Base-by-base conservation (phyloP, 306 rosid species). In the Dalbergia cochinchinensis region DNA sequence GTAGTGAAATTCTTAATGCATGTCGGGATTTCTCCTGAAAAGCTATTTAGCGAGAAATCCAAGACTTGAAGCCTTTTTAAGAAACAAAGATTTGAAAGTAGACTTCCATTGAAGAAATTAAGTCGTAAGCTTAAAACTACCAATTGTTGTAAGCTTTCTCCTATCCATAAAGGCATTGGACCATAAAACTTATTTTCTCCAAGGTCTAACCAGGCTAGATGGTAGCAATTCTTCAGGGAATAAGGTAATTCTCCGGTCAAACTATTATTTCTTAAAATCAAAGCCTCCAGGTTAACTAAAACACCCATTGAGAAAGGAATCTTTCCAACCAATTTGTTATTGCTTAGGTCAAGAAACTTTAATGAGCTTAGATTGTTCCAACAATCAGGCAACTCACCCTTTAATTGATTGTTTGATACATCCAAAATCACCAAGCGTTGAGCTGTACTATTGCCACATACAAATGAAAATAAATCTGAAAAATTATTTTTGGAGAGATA, bases 151-250 rank as follows among this genome's bases (percentile, higher is more conserved):
- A 78, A 41, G 4, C 14, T 41, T 0, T 67, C 64, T 47, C 77
- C 83, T 6, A 79, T 69, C 83, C 83, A 79, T 3, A 47, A 45
- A 69, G 83, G 71, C 14, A 79, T 8, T 58, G 42, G 64, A 19
- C 71, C 83, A 31, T 20, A 0, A 10, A 79, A 67, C 67, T 14
- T 67, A 57, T 78, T 78, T 55, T 66, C 20, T 5, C 59, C 67
- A 1, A 78, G 4, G 3, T 55, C 82, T 16, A 66, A n/a, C 4
- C 6, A 5, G 16, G 4, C 16, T 41, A 77, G 39, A 3, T 78
- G 57, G 65, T 4, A 57, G 22, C 10, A 78, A 8, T 6, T 67
- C 22, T 4, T 65, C 69, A 69, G 2, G 50, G 4, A 78, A 78
- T n/a, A 14, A 65, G 41, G 66, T 68, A 34, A 42, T 78, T 42